Evolutionary conservation across 2,329 filamentous ascomycete species (phyloP).

Genomic region (Aspergillus vadensis): DNA sequence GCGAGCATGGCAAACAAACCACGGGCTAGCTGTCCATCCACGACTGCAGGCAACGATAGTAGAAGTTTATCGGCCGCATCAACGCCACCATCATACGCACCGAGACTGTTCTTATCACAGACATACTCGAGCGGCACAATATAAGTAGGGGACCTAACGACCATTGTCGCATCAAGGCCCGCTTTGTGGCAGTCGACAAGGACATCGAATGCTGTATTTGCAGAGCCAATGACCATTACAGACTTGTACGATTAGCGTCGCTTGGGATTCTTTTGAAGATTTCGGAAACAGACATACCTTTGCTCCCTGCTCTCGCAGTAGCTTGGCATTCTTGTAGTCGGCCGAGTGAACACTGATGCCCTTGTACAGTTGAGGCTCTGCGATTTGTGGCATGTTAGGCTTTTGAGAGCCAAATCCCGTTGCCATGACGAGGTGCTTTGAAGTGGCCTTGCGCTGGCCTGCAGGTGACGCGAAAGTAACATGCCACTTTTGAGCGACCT

Average conservation of each 20-base stretch:
- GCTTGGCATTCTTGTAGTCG: slow-evolving; percentile 15
- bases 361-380: slow-evolving; percentile 14
- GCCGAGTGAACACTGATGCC: slow-evolving; percentile 21
- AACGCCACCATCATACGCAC: slow-evolving; percentile 30
- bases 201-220: slow-evolving; percentile 52
- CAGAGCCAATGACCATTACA: slow-evolving; percentile 50
- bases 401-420: slow-evolving; percentile 24
- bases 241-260: slow-evolving; percentile 26
- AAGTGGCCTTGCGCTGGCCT: slow-evolving; percentile 9
- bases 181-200: slow-evolving; percentile 50
- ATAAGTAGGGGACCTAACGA: slow-evolving; percentile 47
- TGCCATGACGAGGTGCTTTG: slow-evolving; percentile 26
- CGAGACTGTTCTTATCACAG: slow-evolving; percentile 24
- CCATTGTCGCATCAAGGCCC: slow-evolving; percentile 46
- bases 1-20: slow-evolving; percentile 28
- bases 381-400: slow-evolving; percentile 18
- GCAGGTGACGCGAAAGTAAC: slow-evolving; percentile 23
- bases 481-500: slow-evolving; percentile 25
- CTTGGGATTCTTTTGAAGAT: neutral
- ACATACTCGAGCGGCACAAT: slow-evolving; percentile 29
- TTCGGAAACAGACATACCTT: slow-evolving; percentile 8
- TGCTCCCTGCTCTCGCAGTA: slow-evolving; percentile 14
- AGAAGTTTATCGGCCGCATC: slow-evolving; percentile 13
- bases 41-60: neutral
- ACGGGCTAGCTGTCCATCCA: slow-evolving; percentile 18